phyloP scores from a whole-genome alignment of 305 asterid species.

The Andrographis paniculata region DNA sequence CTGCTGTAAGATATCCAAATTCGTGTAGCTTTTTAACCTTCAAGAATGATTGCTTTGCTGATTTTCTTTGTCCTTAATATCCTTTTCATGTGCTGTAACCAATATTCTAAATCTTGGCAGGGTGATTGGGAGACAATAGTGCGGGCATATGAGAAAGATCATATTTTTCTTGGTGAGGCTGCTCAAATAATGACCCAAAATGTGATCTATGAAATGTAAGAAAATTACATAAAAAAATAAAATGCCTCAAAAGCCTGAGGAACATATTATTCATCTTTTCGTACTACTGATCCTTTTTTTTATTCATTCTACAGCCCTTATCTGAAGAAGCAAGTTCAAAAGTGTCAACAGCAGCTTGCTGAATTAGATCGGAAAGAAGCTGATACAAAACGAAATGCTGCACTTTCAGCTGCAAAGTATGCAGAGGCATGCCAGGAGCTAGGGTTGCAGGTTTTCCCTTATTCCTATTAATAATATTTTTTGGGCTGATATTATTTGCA shows the following conservation, averaged over 20 bases:
- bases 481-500: background rate
- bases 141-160: conserved; percentile 83
- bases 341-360: conserved; percentile 84
- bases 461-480: conserved; percentile 7
- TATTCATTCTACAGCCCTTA: conserved; percentile 53
- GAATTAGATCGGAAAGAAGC: conserved; percentile 89
- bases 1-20: conserved; percentile 74
- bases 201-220: conserved; percentile 93
- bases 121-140: conserved; percentile 95
- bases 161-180: conserved; percentile 88
- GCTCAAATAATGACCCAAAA: conserved; percentile 94
- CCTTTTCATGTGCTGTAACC: conserved; percentile 8
- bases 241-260: conserved; percentile 1
- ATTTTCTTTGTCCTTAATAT: conserved; percentile 3
- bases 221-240: conserved; percentile 4
- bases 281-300: conserved; percentile 12
- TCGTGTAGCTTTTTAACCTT: conserved; percentile 14
- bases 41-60: conserved; percentile 6
- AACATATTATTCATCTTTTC: conserved; percentile 1
- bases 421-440: conserved; percentile 95
- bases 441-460: conserved; percentile 75
- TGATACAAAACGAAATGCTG: conserved; percentile 87
- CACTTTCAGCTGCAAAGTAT: conserved; percentile 86
- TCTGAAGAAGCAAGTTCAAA: conserved; percentile 89
- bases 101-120: conserved; percentile 31